Conservation (phyloP, 208 protist genomes). For the Naegleria lovaniensis region DNA sequence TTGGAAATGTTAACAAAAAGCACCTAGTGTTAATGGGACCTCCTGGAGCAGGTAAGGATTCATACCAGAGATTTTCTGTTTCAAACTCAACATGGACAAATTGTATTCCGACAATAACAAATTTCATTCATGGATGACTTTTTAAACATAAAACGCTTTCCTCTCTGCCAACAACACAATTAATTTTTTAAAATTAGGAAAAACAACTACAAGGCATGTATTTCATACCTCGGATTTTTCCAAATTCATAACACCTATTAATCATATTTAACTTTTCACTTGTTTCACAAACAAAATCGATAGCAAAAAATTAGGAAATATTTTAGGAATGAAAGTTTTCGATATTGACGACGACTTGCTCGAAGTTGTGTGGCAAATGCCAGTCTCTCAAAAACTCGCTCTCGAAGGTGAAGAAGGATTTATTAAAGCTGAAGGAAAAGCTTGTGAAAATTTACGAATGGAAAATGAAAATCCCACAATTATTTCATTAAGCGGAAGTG, state of each 20-base stretch:
- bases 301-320: not conserved
- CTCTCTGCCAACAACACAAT: no score
- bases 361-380: not conserved
- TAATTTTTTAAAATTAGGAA: no score
- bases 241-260: not conserved
- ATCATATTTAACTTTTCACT: no score
- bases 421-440: constrained; percentile 7
- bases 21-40: not conserved
- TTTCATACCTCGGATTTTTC: not conserved
- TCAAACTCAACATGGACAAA: no score
- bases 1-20: not conserved
- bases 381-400: not conserved
- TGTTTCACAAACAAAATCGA: no score
- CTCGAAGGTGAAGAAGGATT: not conserved
- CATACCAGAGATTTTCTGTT: no score
- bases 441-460: not conserved
- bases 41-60: no score
- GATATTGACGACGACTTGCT: not conserved
- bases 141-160: no score
- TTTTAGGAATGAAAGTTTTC: not conserved
- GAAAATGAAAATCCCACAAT: not conserved
- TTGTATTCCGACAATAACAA: no score
- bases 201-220: not conserved
- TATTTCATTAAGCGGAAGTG: not conserved
- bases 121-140: no score